These are phyloP conservation scores for Quercus mongolica DNA, from an alignment of 306 rosid genomes.

Conservation along the genomic window DNA sequence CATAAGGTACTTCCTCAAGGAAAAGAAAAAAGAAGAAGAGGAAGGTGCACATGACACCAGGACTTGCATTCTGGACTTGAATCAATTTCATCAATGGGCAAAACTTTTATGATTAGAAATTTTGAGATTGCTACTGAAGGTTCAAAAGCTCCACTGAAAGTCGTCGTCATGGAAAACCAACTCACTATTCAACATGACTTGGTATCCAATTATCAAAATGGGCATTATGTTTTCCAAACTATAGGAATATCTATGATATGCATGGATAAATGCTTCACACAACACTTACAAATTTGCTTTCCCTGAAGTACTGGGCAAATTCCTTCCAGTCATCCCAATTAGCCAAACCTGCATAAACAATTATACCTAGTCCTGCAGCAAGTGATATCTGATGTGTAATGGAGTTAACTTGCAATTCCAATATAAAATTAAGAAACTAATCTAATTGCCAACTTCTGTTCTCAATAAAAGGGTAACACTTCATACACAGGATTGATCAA, in stretches of 20 bases:
- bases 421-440: conserved; percentile 4
- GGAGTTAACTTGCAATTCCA: conserved; percentile 33
- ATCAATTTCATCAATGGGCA: not conserved
- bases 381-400: conserved; percentile 57
- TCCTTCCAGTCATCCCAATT: conserved; percentile 64
- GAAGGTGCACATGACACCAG: not conserved
- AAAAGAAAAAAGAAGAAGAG: no score
- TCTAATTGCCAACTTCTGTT: not conserved
- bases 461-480: not conserved
- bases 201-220: not conserved
- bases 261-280: not conserved
- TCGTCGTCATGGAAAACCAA: not conserved
- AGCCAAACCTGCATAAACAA: conserved; percentile 65
- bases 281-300: conserved; percentile 88
- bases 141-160: not conserved
- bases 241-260: not conserved
- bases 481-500: not conserved
- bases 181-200: not conserved
- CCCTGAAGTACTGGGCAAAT: conserved; percentile 76
- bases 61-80: not conserved
- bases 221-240: not conserved
- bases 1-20: no score
- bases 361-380: conserved; percentile 66
- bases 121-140: not conserved
- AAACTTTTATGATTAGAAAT: not conserved